Evolutionary conservation across 108 stramenopile genomes (phyloP).

Genomic region (Cyclotella distinguenda): DNA sequence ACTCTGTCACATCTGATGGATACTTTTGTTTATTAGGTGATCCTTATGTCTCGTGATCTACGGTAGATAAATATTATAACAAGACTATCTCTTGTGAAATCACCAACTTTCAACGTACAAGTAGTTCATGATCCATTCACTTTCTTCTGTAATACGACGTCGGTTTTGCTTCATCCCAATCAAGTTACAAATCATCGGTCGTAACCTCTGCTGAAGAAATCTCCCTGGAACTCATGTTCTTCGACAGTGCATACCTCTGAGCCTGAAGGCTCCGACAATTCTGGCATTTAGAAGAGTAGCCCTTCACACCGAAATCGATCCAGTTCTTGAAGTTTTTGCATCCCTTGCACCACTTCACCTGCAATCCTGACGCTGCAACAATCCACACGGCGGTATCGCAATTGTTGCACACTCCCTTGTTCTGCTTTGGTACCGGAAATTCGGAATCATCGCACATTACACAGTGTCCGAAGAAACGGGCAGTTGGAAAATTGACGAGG

Average conservation of each 20-base stretch:
- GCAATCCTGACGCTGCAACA: constrained; percentile 27
- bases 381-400: constrained; percentile 47
- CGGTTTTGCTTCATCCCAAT: too few species aligned
- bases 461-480: constrained; percentile 35
- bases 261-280: constrained; percentile 41
- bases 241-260: constrained; percentile 25
- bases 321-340: constrained; percentile 51
- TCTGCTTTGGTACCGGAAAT: constrained; percentile 39
- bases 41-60: too few species aligned
- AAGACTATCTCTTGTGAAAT: too few species aligned
- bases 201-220: neutral
- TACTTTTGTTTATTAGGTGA: too few species aligned
- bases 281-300: constrained; percentile 44
- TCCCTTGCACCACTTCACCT: constrained; percentile 51
- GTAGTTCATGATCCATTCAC: too few species aligned
- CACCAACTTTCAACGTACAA: too few species aligned
- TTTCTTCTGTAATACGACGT: too few species aligned
- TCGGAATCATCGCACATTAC: constrained; percentile 49
- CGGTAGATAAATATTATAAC: too few species aligned
- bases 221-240: neutral
- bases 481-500: constrained; percentile 44
- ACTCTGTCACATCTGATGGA: too few species aligned
- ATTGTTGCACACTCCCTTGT: constrained; percentile 46
- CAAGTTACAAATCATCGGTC: too few species aligned
- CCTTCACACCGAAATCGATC: constrained; percentile 48